Evolutionary conservation across 495 filamentous ascomycete genomes (phyloP).

Genomic region (Podospora australis): DNA sequence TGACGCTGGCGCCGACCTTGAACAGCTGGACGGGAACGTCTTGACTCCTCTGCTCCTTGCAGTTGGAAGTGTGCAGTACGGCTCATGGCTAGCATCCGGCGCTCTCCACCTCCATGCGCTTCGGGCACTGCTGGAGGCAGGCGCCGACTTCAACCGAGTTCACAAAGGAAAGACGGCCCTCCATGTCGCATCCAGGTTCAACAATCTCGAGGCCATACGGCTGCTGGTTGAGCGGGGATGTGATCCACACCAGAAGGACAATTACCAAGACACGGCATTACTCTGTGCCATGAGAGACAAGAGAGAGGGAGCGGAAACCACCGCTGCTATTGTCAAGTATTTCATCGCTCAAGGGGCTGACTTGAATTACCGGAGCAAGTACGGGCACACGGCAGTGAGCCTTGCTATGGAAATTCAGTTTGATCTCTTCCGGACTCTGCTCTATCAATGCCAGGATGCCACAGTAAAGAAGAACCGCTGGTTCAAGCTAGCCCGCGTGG

Average conservation of each 20-base stretch:
- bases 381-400: not conserved
- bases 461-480: not conserved
- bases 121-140: not conserved
- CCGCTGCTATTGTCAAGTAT: not conserved
- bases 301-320: not conserved
- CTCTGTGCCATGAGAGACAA: no score
- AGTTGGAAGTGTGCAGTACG: conserved; percentile 7
- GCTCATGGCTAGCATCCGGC: no score
- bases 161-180: conserved; percentile 12
- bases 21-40: conserved; percentile 10
- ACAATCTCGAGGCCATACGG: not conserved
- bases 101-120: not conserved
- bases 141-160: conserved; percentile 1
- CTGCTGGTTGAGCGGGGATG: not conserved
- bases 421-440: no score
- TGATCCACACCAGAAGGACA: no score
- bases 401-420: no score
- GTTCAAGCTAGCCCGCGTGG: not conserved
- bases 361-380: not conserved
- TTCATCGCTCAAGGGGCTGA: not conserved
- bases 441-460: no score
- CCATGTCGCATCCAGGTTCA: not conserved
- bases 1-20: conserved; percentile 15
- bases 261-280: no score
- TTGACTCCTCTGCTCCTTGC: conserved; percentile 11